These are phyloP conservation scores for Quercus glauca DNA, from an alignment of 306 rosid genomes.

Conservation along the genomic window DNA sequence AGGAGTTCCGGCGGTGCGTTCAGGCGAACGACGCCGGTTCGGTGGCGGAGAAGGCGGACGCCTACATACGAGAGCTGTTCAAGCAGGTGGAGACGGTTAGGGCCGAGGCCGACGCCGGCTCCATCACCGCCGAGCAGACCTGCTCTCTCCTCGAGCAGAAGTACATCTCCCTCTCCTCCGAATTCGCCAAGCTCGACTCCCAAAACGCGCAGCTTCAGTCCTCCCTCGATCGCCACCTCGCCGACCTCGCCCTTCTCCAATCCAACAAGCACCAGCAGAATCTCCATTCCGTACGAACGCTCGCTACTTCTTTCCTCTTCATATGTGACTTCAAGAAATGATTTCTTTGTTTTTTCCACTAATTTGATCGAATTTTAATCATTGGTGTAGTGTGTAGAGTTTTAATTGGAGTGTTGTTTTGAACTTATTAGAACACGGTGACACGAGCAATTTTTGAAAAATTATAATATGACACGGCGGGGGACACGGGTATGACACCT, in stretches of 20 bases:
- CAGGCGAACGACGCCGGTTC: constrained; percentile 46
- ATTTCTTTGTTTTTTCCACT: too few species aligned
- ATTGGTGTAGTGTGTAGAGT: too few species aligned
- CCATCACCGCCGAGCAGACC: constrained; percentile 91
- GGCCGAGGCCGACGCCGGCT: constrained; percentile 77
- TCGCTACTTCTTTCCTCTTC: background rate
- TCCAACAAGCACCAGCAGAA: constrained; percentile 59
- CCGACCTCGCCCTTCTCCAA: constrained; percentile 58
- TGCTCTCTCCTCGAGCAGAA: constrained; percentile 96
- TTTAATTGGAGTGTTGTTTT: too few species aligned
- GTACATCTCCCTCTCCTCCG: constrained; percentile 64
- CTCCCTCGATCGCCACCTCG: constrained; percentile 46
- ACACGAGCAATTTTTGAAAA: too few species aligned
- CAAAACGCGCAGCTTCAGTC: constrained; percentile 60
- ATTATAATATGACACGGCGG: too few species aligned
- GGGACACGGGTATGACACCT: too few species aligned
- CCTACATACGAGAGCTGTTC: constrained; percentile 64
- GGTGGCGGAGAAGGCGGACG: constrained; percentile 80
- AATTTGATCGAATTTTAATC: too few species aligned
- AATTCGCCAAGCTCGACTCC: constrained; percentile 74
- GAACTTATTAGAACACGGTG: too few species aligned
- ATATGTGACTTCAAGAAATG: too few species aligned
- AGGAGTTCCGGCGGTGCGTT: constrained; percentile 67
- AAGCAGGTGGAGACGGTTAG: constrained; percentile 74
- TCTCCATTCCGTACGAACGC: constrained; percentile 48